phyloP scores from a whole-genome alignment of 2,329 filamentous ascomycete species.

The Xylaria polymorpha region DNA sequence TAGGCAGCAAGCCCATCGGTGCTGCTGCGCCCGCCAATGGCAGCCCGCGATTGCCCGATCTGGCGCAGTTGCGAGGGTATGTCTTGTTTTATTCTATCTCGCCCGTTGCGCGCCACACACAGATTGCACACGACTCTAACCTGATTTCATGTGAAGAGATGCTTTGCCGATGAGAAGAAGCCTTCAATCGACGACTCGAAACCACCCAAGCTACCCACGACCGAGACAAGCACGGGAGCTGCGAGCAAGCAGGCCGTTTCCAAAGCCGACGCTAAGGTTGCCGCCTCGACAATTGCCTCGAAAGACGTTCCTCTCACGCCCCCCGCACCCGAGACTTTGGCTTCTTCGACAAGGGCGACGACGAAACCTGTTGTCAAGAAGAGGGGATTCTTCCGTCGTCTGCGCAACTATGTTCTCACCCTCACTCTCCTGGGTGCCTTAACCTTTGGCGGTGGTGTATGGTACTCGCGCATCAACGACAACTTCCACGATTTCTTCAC shows the following conservation, averaged over 20 bases:
- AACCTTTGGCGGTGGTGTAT: constrained; percentile 88
- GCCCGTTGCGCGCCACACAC: neutral
- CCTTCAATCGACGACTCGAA: constrained; percentile 60
- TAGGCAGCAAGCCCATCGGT: constrained; percentile 66
- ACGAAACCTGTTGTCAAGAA: constrained; percentile 65
- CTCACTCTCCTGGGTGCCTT: constrained; percentile 80
- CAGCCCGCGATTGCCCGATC: constrained; percentile 57
- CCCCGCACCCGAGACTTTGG: constrained; percentile 52
- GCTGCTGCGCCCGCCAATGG: constrained; percentile 69
- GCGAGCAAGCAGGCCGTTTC: constrained; percentile 56
- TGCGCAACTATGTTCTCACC: constrained; percentile 81
- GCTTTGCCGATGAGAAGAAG: constrained; percentile 67
- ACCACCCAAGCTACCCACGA: constrained; percentile 64
- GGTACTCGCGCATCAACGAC: constrained; percentile 92
- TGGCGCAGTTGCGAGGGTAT: constrained; percentile 56
- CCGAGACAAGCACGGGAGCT: constrained; percentile 63
- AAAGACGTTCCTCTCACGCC: constrained; percentile 57
- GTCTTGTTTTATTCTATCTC: constrained; percentile 27
- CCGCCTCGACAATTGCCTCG: constrained; percentile 53
- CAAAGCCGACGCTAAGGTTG: constrained; percentile 52
- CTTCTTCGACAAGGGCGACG: constrained; percentile 41
- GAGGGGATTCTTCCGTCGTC: constrained; percentile 76
- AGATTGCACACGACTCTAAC: constrained; percentile 13
- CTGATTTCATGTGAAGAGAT: constrained; percentile 58
- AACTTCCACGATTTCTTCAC: constrained; percentile 99